These are phyloP conservation scores for Citrullus colocynthis DNA, from an alignment of 306 rosid genomes.

Conservation along the genomic window DNA sequence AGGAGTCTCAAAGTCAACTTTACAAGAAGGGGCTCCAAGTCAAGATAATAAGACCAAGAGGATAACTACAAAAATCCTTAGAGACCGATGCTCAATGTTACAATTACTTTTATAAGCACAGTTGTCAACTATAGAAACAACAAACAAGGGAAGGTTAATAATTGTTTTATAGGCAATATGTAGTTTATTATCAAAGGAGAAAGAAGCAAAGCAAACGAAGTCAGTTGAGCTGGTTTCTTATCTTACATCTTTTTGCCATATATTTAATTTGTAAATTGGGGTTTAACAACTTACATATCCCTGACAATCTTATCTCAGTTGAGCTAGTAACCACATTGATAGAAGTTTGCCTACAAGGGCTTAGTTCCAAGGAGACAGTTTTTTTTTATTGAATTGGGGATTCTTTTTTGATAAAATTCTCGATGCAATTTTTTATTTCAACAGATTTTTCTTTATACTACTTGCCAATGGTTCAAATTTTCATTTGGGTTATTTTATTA, in stretches of 20 bases:
- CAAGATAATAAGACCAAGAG: neutral
- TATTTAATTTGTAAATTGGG: neutral
- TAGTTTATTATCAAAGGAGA: neutral
- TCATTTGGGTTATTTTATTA: neutral
- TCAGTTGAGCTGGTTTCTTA: neutral
- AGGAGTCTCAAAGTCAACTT: neutral
- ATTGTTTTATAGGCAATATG: neutral
- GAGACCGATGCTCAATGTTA: neutral
- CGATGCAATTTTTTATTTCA: neutral
- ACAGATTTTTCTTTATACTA: neutral
- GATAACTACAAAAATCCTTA: neutral
- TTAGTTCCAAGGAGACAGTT: neutral
- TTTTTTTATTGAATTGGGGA: constrained; percentile 1
- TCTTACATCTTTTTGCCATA: neutral
- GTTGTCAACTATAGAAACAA: neutral
- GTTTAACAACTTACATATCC: neutral
- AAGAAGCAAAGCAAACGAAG: neutral
- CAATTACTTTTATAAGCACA: neutral
- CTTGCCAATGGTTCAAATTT: neutral
- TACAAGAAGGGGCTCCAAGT: neutral
- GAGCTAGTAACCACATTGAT: neutral
- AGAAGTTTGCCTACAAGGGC: neutral
- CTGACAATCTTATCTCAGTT: neutral
- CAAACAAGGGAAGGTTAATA: neutral
- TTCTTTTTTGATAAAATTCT: neutral